Conservation (phyloP, 1,284 basidiomycete genomes). For the Schizophyllum commune region DNA sequence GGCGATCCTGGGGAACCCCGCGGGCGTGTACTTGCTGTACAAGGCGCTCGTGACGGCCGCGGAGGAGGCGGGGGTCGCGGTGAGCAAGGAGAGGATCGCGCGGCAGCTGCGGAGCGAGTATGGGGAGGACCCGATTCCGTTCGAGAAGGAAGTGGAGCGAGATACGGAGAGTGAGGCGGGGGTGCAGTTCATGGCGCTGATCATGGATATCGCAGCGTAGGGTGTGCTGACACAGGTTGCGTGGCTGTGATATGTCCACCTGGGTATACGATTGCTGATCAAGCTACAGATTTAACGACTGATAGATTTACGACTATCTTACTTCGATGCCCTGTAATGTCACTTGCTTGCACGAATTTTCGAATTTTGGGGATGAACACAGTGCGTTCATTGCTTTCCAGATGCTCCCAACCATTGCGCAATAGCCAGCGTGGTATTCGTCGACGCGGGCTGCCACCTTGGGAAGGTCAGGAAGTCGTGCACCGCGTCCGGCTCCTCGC, state of each 20-base stretch:
- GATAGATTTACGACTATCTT: too few relatives aligned
- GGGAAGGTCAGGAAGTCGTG: constrained; percentile 45
- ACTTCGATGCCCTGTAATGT: too few relatives aligned
- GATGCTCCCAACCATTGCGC: neutral
- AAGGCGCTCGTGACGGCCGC: neutral
- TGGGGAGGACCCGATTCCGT: neutral
- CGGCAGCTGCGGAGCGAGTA: neutral
- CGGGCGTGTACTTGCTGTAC: constrained; percentile 1
- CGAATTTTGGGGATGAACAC: too few relatives aligned
- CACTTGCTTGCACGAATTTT: too few relatives aligned
- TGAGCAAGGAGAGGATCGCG: neutral
- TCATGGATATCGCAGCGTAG: neutral
- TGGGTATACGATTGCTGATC: too few relatives aligned
- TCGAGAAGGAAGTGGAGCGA: neutral
- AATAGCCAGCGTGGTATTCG: neutral
- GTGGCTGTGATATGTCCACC: too few relatives aligned
- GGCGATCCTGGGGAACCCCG: neutral
- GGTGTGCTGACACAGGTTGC: too few relatives aligned
- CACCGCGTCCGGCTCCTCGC: constrained; percentile 41
- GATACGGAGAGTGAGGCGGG: neutral
- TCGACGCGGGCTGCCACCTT: neutral
- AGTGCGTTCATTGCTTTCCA: too few relatives aligned
- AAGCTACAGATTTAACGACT: too few relatives aligned
- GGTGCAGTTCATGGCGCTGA: neutral
- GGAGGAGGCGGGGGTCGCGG: neutral